phyloP scores from a whole-genome alignment of 2,329 filamentous ascomycete genomes.

The Cladosporium sp. region DNA sequence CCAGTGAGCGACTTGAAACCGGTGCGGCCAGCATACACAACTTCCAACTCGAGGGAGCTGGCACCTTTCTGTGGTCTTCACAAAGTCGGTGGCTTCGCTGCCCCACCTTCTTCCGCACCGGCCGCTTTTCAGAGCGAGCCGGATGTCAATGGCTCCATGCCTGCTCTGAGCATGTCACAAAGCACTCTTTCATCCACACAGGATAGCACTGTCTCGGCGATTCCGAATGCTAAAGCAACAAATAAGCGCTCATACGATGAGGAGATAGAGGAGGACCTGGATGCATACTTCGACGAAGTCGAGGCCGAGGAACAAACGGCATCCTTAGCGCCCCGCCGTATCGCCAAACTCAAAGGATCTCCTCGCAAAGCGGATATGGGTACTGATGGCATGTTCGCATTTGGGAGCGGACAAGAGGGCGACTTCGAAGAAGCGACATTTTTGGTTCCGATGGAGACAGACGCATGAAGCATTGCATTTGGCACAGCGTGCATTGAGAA shows the following conservation, averaged over 20 bases:
- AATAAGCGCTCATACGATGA: conserved; percentile 32
- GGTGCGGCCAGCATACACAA: conserved; percentile 13
- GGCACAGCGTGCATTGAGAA: background rate
- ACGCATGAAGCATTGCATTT: background rate
- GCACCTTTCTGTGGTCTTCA: conserved; percentile 75
- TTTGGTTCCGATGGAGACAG: conserved; percentile 26
- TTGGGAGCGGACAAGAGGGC: conserved; percentile 18
- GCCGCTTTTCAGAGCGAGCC: conserved; percentile 13
- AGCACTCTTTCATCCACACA: conserved; percentile 35
- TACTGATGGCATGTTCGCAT: conserved; percentile 28
- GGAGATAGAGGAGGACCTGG: conserved; percentile 32
- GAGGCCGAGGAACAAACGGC: conserved; percentile 13
- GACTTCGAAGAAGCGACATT: conserved; percentile 70
- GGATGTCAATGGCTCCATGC: conserved; percentile 18
- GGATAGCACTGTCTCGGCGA: conserved; percentile 28
- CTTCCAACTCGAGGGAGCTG: conserved; percentile 50
- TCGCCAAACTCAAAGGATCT: conserved; percentile 26
- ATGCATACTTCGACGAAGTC: conserved; percentile 27
- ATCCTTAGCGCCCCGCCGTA: conserved; percentile 10
- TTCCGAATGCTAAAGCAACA: background rate
- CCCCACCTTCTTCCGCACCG: conserved; percentile 22
- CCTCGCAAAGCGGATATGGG: conserved; percentile 28
- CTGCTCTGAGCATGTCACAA: conserved; percentile 31
- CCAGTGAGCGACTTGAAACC: conserved; percentile 32
- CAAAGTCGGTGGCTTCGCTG: conserved; percentile 57